Evolutionary conservation across 2,329 filamentous ascomycete genomes (phyloP).

Genomic region (Zelopaecilomyces penicillatus): DNA sequence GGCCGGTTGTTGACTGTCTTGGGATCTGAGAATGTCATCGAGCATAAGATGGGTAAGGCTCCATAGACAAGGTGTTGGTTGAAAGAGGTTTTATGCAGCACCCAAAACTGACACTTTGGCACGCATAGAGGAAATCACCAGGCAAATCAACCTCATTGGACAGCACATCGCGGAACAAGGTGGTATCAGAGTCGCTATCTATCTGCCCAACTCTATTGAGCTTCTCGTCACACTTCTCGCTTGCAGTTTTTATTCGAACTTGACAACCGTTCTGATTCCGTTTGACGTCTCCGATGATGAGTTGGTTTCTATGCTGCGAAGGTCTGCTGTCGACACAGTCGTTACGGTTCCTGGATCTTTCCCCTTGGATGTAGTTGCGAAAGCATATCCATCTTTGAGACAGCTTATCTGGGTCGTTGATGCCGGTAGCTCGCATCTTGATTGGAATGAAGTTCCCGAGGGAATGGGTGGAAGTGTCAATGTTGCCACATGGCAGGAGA

Average conservation of each 20-base stretch:
- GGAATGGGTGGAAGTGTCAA: slow-evolving; percentile 66
- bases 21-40: slow-evolving; percentile 64
- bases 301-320: slow-evolving; percentile 63
- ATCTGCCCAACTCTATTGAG: slow-evolving; percentile 89
- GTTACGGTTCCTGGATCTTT: slow-evolving; percentile 82
- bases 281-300: slow-evolving; percentile 65
- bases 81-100: neutral
- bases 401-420: slow-evolving; percentile 90
- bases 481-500: slow-evolving; percentile 87
- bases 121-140: slow-evolving; percentile 57
- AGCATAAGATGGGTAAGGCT: slow-evolving; percentile 54
- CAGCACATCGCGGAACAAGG: slow-evolving; percentile 63
- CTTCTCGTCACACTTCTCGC: slow-evolving; percentile 76
- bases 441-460: slow-evolving; percentile 84
- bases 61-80: too few relatives aligned
- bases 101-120: slow-evolving; percentile 11
- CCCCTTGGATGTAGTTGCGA: slow-evolving; percentile 65
- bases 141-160: slow-evolving; percentile 82
- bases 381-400: slow-evolving; percentile 61
- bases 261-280: slow-evolving; percentile 77
- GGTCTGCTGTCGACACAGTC: slow-evolving; percentile 69
- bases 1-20: slow-evolving; percentile 72
- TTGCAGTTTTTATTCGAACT: slow-evolving; percentile 73
- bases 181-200: slow-evolving; percentile 73
- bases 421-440: slow-evolving; percentile 81